These are phyloP conservation scores for Zancudomyces culisetae DNA, from an alignment of 371 early-diverging fungal species.

Conservation along the genomic window DNA sequence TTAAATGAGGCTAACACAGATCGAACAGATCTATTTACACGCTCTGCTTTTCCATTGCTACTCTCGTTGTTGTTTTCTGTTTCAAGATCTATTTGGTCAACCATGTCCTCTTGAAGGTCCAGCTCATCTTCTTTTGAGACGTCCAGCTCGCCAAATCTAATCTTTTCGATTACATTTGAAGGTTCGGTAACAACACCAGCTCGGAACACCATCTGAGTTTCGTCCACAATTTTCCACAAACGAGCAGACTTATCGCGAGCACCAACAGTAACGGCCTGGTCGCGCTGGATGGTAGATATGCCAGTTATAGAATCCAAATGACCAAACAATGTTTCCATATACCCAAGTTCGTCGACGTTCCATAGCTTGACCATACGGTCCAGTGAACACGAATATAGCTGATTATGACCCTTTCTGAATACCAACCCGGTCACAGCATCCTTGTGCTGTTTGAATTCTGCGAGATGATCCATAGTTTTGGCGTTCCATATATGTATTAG, in stretches of 20 bases:
- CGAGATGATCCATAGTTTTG: constrained; percentile 40
- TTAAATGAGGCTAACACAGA: constrained; percentile 10
- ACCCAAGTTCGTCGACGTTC: constrained; percentile 77
- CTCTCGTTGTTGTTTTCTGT: constrained; percentile 3
- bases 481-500: constrained; percentile 82
- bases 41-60: constrained; percentile 5
- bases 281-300: constrained; percentile 59
- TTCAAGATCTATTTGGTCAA: not conserved
- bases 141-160: not conserved
- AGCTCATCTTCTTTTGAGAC: not conserved
- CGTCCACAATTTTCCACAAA: constrained; percentile 88
- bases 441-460: constrained; percentile 74
- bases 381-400: constrained; percentile 73
- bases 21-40: constrained; percentile 4
- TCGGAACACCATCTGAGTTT: constrained; percentile 80
- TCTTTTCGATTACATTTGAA: constrained; percentile 22
- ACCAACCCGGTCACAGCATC: constrained; percentile 74
- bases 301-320: constrained; percentile 77
- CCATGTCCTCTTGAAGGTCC: constrained; percentile 1
- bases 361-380: constrained; percentile 92
- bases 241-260: constrained; percentile 78
- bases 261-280: constrained; percentile 85
- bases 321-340: constrained; percentile 93
- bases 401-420: constrained; percentile 53
- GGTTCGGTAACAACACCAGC: constrained; percentile 39